These are phyloP conservation scores for Lentinula sp. DNA, from an alignment of 768 basidiomycete genomes.

Conservation along the genomic window DNA sequence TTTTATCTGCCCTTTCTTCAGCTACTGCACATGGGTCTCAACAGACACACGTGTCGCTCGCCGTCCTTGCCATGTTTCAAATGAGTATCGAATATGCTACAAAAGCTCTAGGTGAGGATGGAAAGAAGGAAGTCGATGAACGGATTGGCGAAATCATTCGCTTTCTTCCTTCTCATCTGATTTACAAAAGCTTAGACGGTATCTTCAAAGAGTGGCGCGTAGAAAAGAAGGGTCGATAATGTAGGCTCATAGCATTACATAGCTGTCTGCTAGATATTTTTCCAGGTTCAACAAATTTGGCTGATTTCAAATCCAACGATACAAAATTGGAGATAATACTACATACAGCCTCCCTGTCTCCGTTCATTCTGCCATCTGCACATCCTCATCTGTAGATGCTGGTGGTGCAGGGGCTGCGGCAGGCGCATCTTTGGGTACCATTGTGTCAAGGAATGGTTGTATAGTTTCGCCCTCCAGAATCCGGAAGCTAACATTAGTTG, in stretches of 20 bases:
- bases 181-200: constrained; percentile 89
- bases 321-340: neutral
- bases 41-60: constrained; percentile 92
- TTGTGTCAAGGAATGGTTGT: constrained; percentile 65
- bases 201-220: constrained; percentile 92
- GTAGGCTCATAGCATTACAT: too few species aligned
- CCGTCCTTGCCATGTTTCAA: constrained; percentile 86
- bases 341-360: neutral
- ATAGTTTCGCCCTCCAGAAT: constrained; percentile 84
- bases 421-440: constrained; percentile 64
- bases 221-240: constrained; percentile 68
- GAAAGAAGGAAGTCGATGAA: constrained; percentile 67
- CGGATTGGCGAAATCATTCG: constrained; percentile 86
- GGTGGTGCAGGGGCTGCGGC: constrained; percentile 31
- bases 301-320: neutral
- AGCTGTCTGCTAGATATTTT: too few species aligned
- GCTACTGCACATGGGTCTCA: constrained; percentile 78
- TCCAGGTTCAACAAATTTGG: too few species aligned
- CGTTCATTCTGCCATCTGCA: constrained; percentile 66
- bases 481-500: constrained; percentile 57
- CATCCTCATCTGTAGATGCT: constrained; percentile 60
- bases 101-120: constrained; percentile 61
- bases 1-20: constrained; percentile 63
- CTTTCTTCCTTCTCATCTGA: constrained; percentile 78
- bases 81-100: constrained; percentile 79